phyloP scores from a whole-genome alignment of 2,329 filamentous ascomycete species.

The Venturia nashicola region DNA sequence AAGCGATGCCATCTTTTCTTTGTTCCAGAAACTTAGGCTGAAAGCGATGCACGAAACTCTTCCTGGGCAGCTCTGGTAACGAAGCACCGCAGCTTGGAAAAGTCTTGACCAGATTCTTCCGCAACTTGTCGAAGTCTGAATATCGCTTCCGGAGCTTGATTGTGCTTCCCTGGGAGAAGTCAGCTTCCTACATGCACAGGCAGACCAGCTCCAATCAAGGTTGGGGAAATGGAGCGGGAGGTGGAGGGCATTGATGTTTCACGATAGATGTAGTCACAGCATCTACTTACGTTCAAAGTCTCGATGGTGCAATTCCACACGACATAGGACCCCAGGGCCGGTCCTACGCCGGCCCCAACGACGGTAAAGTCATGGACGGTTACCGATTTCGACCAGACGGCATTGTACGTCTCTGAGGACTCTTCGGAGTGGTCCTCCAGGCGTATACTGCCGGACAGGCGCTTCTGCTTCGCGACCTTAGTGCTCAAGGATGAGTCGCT shows the following conservation, averaged over 20 bases:
- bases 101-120: conserved; percentile 58
- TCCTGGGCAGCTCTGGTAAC: conserved; percentile 83
- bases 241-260: no score
- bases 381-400: conserved; percentile 51
- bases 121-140: conserved; percentile 83
- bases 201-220: conserved; percentile 12
- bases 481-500: conserved; percentile 22
- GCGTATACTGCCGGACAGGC: conserved; percentile 33
- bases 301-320: conserved; percentile 88
- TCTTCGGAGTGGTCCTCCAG: conserved; percentile 54
- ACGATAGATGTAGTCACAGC: no score
- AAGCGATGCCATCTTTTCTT: conserved; percentile 68
- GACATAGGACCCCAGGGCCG: conserved; percentile 72
- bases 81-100: conserved; percentile 77
- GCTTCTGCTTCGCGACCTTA: conserved; percentile 2
- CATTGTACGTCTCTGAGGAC: conserved; percentile 41
- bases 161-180: conserved; percentile 34
- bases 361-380: conserved; percentile 50
- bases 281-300: conserved; percentile 57
- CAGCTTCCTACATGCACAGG: not conserved
- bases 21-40: conserved; percentile 75
- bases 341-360: conserved; percentile 34
- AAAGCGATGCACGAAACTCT: conserved; percentile 73
- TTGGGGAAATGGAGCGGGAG: not conserved
- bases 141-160: conserved; percentile 59